Evolutionary conservation across 768 basidiomycete species (phyloP).

Genomic region (Russula sp.): DNA sequence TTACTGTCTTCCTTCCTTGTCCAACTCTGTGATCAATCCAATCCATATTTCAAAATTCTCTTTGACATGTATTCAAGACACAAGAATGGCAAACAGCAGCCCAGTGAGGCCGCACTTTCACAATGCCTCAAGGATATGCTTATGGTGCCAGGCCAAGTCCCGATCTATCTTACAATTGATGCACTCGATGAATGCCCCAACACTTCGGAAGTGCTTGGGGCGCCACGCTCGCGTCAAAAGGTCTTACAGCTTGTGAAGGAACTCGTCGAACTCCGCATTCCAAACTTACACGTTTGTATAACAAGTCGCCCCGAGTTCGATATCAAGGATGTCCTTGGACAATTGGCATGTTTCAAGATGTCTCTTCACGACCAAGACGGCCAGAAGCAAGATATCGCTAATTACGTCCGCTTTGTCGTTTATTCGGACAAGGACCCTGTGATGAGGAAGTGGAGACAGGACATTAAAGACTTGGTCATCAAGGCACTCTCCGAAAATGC

Average conservation of each 20-base stretch:
- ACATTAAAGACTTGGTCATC: background rate
- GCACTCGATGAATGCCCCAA: background rate
- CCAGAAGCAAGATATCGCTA: background rate
- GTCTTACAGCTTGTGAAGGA: background rate
- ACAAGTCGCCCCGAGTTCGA: background rate
- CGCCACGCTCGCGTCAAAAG: background rate
- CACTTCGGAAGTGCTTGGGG: background rate
- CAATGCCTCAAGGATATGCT: background rate
- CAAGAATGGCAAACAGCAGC: background rate
- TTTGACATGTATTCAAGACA: background rate
- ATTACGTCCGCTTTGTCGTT: background rate
- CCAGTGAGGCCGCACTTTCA: background rate
- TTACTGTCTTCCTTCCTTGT: background rate
- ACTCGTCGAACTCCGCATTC: background rate
- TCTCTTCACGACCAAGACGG: background rate
- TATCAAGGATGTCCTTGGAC: background rate
- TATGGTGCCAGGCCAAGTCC: background rate
- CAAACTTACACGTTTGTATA: background rate
- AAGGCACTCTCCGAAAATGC: background rate
- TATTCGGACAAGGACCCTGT: conserved; percentile 29
- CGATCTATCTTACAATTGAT: background rate
- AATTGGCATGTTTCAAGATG: background rate
- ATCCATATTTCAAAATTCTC: background rate
- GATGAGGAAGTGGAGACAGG: background rate
- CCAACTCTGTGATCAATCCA: background rate